Evolutionary conservation across 1,284 basidiomycete genomes (phyloP).

Genomic region (Ganoderma lingzhi): DNA sequence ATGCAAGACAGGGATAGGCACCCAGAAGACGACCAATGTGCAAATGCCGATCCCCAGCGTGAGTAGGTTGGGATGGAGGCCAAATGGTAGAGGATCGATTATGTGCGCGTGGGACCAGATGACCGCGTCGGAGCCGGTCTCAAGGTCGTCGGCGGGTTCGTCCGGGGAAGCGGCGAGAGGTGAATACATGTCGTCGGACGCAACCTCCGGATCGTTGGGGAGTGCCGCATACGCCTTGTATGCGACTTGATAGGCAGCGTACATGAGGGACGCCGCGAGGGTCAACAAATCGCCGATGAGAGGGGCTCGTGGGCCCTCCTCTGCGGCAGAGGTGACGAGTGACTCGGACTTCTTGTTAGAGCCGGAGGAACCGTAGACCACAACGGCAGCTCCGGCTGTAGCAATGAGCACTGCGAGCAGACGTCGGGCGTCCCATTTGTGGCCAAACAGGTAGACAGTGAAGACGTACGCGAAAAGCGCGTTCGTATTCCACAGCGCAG

Average conservation of each 20-base stretch:
- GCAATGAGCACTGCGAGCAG: conserved; percentile 79
- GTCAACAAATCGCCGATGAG: conserved; percentile 81
- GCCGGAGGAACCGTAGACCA: conserved; percentile 78
- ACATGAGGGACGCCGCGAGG: conserved; percentile 71
- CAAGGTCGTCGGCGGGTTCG: conserved; percentile 28
- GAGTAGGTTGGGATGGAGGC: conserved; percentile 79
- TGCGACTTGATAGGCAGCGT: conserved; percentile 80
- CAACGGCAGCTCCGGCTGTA: conserved; percentile 73
- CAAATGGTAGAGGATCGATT: conserved; percentile 72
- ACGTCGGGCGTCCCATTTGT: conserved; percentile 68
- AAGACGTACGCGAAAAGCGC: conserved; percentile 86
- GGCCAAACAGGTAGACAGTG: conserved; percentile 65
- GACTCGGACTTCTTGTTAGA: conserved; percentile 24
- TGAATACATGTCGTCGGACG: conserved; percentile 51
- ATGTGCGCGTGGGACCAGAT: conserved; percentile 39
- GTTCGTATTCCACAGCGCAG: conserved; percentile 87
- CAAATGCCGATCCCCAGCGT: conserved; percentile 73
- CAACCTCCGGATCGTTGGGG: conserved; percentile 56
- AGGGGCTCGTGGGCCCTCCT: conserved; percentile 52
- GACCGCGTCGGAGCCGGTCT: conserved; percentile 39
- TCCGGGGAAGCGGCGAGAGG: conserved; percentile 46
- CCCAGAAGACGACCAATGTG: conserved; percentile 74
- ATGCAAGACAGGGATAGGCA: conserved; percentile 76
- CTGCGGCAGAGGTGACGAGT: neutral
- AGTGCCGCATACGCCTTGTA: conserved; percentile 84